Percentiles rank a stretch among this genome's conserved stretches.
These are phyloP conservation scores for Suhomyces sp. DNA, from an alignment of 805 yeast species.

Conservation along the genomic window DNA sequence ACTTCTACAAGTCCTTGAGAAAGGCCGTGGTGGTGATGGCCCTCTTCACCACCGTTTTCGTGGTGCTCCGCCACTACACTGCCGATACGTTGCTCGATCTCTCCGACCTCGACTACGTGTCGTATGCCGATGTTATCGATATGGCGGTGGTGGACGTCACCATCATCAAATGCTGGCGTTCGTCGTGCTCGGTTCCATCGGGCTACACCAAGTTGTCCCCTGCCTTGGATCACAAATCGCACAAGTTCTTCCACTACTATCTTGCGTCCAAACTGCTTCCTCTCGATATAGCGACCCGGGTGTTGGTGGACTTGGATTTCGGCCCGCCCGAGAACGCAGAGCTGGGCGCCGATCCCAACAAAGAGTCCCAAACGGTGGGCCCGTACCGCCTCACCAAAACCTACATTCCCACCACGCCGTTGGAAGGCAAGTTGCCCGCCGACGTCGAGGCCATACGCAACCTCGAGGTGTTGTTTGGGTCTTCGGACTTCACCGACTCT, in stretches of 20 bases:
- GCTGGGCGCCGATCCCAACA: background rate
- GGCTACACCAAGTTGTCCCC: conserved; percentile 12
- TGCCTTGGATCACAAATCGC: conserved; percentile 6
- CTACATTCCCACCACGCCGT: conserved; percentile 4
- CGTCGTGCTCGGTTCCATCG: conserved; percentile 6
- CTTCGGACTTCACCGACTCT: conserved; percentile 27
- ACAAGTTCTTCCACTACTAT: conserved; percentile 4
- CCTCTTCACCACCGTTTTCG: background rate
- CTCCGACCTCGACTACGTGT: conserved; percentile 2
- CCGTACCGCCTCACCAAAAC: conserved; percentile 5
- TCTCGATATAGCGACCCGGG: conserved; percentile 5
- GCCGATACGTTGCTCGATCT: background rate
- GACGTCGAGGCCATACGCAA: conserved; percentile 18
- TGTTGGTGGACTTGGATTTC: conserved; percentile 7
- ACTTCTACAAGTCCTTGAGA: conserved; percentile 4
- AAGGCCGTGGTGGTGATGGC: conserved; percentile 4
- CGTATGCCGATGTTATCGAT: background rate
- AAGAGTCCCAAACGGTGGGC: conserved; percentile 2
- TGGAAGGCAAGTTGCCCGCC: conserved; percentile 2
- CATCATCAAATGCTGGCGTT: conserved; percentile 9
- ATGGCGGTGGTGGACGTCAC: conserved; percentile 8
- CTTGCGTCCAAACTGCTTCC: conserved; percentile 4
- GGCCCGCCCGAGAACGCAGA: background rate
- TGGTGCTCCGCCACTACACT: background rate
- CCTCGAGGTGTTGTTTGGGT: conserved; percentile 28